Conservation (phyloP, 2,329 filamentous ascomycete species). For the Phyllosticta citribraziliensis region DNA sequence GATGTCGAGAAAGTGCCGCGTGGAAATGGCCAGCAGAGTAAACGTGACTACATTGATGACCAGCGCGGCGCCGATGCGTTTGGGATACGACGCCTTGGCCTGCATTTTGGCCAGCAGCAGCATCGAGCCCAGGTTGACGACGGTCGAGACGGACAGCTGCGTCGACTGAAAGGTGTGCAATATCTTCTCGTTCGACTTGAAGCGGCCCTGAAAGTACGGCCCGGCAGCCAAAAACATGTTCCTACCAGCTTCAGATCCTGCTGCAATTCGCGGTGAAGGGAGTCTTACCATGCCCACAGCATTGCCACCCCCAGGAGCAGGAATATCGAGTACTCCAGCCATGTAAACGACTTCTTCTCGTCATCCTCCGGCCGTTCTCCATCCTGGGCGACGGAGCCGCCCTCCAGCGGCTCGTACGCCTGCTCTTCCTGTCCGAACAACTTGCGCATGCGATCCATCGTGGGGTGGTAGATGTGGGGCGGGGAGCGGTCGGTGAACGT, state of each 20-base stretch:
- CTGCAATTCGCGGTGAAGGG: too few relatives aligned
- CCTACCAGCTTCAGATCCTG: conserved; percentile 42
- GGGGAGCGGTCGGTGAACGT: not conserved
- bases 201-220: conserved; percentile 83
- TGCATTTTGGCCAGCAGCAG: conserved; percentile 72
- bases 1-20: conserved; percentile 53
- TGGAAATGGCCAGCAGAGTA: conserved; percentile 68
- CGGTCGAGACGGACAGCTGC: conserved; percentile 75
- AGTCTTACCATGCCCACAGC: conserved; percentile 98
- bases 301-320: conserved; percentile 79
- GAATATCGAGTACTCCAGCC: conserved; percentile 80
- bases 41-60: conserved; percentile 71
- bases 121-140: conserved; percentile 70
- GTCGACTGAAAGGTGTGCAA: conserved; percentile 78
- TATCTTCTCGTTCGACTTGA: conserved; percentile 60
- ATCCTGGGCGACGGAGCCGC: conserved; percentile 25
- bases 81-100: conserved; percentile 73
- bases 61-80: conserved; percentile 70
- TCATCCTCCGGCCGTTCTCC: conserved; percentile 22
- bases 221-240: conserved; percentile 97
- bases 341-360: conserved; percentile 54
- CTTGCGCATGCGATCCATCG: conserved; percentile 27
- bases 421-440: conserved; percentile 19
- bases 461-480: not conserved
- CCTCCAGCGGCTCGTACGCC: conserved; percentile 29